Conservation (phyloP, 1,284 basidiomycete genomes). For the Austroboletus novae-zelandiae region DNA sequence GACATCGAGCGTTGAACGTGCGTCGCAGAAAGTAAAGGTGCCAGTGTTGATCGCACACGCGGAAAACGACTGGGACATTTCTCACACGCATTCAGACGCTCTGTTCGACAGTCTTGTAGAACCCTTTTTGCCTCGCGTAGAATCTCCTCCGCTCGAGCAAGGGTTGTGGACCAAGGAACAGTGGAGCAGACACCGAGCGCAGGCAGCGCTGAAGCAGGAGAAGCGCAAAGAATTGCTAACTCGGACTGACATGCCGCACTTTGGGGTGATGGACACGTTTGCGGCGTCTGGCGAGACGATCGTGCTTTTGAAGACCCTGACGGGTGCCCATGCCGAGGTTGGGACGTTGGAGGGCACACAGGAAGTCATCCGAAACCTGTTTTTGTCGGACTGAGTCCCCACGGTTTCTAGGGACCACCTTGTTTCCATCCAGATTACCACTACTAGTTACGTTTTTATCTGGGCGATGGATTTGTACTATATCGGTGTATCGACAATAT, state of each 20-base stretch:
- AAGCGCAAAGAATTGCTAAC: conserved; percentile 46
- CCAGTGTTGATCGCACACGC: conserved; percentile 81
- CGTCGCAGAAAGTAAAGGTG: conserved; percentile 52
- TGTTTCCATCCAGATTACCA: too few species aligned
- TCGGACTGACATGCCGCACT: conserved; percentile 47
- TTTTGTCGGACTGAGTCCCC: conserved; percentile 31
- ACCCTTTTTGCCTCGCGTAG: conserved; percentile 53
- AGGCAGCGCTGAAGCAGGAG: conserved; percentile 35
- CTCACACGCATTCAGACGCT: conserved; percentile 68
- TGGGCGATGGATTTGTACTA: too few species aligned
- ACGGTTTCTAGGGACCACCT: too few species aligned
- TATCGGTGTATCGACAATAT: too few species aligned
- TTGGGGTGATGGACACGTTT: conserved; percentile 61
- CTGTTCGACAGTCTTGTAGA: conserved; percentile 72
- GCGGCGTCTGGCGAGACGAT: conserved; percentile 45
- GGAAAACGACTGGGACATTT: conserved; percentile 80
- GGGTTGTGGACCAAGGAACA: conserved; percentile 32
- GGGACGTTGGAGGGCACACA: conserved; percentile 70
- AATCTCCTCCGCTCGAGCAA: conserved; percentile 39
- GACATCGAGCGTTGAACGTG: neutral
- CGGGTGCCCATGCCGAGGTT: conserved; percentile 65
- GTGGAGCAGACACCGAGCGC: conserved; percentile 40
- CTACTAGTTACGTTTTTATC: too few species aligned
- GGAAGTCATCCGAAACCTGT: conserved; percentile 61
- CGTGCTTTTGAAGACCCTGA: conserved; percentile 57